These are phyloP conservation scores for Alnus glutinosa DNA, from an alignment of 306 rosid genomes.

Conservation along the genomic window DNA sequence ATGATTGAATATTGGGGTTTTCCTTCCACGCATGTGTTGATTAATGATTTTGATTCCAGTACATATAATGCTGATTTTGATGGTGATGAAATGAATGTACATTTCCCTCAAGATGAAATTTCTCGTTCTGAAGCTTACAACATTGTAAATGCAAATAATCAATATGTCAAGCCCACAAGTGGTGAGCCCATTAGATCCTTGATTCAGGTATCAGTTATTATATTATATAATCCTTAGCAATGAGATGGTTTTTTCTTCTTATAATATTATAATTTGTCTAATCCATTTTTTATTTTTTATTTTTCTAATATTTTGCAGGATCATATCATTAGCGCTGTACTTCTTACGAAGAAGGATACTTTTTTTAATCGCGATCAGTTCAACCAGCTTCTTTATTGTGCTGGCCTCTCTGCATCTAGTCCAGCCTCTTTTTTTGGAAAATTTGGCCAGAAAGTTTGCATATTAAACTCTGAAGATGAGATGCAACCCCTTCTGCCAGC, in stretches of 20 bases:
- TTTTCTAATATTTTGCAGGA: slow-evolving; percentile 55
- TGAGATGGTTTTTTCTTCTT: not conserved
- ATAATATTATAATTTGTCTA: not conserved
- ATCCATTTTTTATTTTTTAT: not conserved
- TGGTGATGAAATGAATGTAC: slow-evolving; percentile 97
- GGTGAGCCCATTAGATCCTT: slow-evolving; percentile 93
- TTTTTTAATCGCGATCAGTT: slow-evolving; percentile 65
- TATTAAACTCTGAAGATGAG: slow-evolving; percentile 54
- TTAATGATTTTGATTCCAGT: slow-evolving; percentile 46
- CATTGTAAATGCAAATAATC: slow-evolving; percentile 92
- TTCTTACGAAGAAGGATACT: slow-evolving; percentile 86
- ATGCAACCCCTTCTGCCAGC: slow-evolving; percentile 75
- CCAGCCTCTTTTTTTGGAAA: slow-evolving; percentile 45
- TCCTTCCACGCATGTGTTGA: slow-evolving; percentile 13
- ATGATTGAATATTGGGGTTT: not conserved
- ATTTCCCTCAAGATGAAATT: slow-evolving; percentile 97
- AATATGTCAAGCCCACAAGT: slow-evolving; percentile 94
- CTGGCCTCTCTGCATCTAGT: slow-evolving; percentile 60
- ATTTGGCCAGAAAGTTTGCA: slow-evolving; percentile 54
- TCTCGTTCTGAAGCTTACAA: slow-evolving; percentile 97
- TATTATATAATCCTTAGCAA: not conserved
- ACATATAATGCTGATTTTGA: slow-evolving; percentile 97
- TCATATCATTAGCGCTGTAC: slow-evolving; percentile 88
- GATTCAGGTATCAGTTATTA: slow-evolving; percentile 70
- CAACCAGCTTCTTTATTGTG: slow-evolving; percentile 85